phyloP scores from a whole-genome alignment of 192 early-diverging fungal species.

The Spizellomyces punctatus region DNA sequence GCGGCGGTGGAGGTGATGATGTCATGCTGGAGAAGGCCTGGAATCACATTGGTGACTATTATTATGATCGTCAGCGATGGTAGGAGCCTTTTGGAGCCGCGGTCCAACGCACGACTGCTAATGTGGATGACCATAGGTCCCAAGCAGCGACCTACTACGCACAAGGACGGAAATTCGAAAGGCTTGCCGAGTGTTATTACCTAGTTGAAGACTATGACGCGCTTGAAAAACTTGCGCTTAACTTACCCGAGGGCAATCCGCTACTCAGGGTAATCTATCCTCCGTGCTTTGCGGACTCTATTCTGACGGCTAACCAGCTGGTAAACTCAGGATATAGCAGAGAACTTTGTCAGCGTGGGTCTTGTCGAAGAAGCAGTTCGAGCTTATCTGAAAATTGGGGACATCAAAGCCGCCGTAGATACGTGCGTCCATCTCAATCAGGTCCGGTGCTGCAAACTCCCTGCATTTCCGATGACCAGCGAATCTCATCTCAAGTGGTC shows the following conservation, averaged over 20 bases:
- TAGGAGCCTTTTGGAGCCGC: constrained; percentile 1
- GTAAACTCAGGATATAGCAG: constrained; percentile 45
- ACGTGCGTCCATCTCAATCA: constrained; percentile 58
- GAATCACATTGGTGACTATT: constrained; percentile 58
- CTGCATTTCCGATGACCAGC: not conserved
- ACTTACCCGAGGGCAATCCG: constrained; percentile 42
- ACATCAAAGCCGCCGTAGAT: constrained; percentile 54
- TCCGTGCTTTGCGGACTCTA: not conserved
- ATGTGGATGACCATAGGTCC: constrained; percentile 29
- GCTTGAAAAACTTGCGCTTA: constrained; percentile 47
- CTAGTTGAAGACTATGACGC: constrained; percentile 55
- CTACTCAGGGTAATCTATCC: constrained; percentile 31
- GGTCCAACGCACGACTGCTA: not conserved
- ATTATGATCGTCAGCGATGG: constrained; percentile 56
- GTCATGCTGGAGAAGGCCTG: constrained; percentile 55
- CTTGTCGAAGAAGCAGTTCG: constrained; percentile 50
- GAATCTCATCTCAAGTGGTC: not conserved
- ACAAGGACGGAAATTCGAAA: constrained; percentile 52
- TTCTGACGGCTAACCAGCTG: not conserved
- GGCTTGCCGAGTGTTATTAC: constrained; percentile 52
- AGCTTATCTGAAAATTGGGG: constrained; percentile 49
- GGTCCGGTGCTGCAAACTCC: constrained; percentile 21
- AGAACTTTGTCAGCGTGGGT: constrained; percentile 53
- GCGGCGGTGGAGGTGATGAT: constrained; percentile 59
- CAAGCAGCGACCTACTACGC: constrained; percentile 61